phyloP scores from a whole-genome alignment of 352 stramenopile genomes.

The Phytophthora podocarpi region DNA sequence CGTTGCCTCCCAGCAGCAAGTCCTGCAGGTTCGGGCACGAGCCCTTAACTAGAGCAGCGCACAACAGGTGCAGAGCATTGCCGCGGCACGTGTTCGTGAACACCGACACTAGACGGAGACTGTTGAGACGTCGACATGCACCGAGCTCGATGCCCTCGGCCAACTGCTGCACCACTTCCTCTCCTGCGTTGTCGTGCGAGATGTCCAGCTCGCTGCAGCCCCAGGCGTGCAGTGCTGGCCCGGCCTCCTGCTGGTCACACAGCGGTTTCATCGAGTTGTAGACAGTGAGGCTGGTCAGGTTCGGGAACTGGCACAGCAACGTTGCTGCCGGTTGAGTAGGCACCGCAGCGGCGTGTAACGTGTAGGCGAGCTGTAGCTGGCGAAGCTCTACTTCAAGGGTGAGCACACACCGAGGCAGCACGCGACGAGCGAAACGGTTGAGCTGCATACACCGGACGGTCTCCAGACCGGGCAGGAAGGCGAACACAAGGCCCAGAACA shows the following conservation, averaged over 20 bases:
- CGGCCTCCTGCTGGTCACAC: slow-evolving; percentile 55
- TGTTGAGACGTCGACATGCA: slow-evolving; percentile 57
- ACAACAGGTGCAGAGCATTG: slow-evolving; percentile 73
- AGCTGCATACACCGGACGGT: slow-evolving; percentile 63
- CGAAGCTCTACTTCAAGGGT: slow-evolving; percentile 60
- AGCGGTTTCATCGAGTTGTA: slow-evolving; percentile 61
- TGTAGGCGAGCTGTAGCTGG: slow-evolving; percentile 53
- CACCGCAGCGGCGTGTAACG: slow-evolving; percentile 20
- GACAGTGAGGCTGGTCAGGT: slow-evolving; percentile 63
- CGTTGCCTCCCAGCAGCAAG: slow-evolving; percentile 74
- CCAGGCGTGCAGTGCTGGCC: slow-evolving; percentile 73
- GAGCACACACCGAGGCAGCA: slow-evolving; percentile 65
- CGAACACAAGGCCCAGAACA: slow-evolving; percentile 68
- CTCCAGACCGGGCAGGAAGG: slow-evolving; percentile 67
- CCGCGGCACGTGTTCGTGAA: slow-evolving; percentile 82
- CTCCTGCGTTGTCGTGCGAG: slow-evolving; percentile 73
- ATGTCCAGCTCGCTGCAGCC: slow-evolving; percentile 81
- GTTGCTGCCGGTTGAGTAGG: slow-evolving; percentile 34
- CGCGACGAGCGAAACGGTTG: slow-evolving; percentile 66
- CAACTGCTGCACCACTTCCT: slow-evolving; percentile 70
- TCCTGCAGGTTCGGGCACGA: slow-evolving; percentile 68
- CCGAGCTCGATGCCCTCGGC: slow-evolving; percentile 69
- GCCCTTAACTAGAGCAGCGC: slow-evolving; percentile 66
- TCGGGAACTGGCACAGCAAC: slow-evolving; percentile 60
- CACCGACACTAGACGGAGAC: slow-evolving; percentile 70